These are phyloP conservation scores for Luffa acutangula DNA, from an alignment of 306 rosid genomes.

Conservation along the genomic window DNA sequence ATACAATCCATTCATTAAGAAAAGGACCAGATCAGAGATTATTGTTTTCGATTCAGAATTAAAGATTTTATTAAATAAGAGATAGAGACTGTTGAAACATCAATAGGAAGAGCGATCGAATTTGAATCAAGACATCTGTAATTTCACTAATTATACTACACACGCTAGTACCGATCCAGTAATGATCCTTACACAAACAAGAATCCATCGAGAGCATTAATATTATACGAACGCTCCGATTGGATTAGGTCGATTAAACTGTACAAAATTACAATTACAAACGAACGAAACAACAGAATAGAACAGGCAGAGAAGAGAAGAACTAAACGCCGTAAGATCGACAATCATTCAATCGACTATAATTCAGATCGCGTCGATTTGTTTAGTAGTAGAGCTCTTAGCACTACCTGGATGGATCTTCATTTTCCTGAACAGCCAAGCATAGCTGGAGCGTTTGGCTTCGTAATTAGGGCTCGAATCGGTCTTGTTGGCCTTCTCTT, in stretches of 20 bases:
- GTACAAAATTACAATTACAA: neutral
- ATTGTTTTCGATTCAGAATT: too few relatives aligned
- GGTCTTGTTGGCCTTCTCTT: neutral
- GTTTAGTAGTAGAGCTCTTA: neutral
- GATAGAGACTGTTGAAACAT: too few relatives aligned
- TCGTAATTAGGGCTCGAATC: neutral
- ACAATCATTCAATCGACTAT: neutral
- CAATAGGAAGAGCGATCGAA: too few relatives aligned
- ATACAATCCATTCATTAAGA: too few relatives aligned
- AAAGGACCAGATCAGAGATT: too few relatives aligned
- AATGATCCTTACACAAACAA: neutral
- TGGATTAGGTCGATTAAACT: neutral
- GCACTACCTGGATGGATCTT: conserved; percentile 3
- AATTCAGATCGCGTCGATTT: neutral
- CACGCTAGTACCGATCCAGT: too few relatives aligned
- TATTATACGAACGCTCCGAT: neutral
- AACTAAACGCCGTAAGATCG: neutral
- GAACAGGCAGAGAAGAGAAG: neutral
- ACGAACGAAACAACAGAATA: neutral
- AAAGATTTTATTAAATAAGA: too few relatives aligned
- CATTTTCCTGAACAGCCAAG: conserved; percentile 19
- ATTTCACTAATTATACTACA: neutral
- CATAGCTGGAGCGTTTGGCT: neutral
- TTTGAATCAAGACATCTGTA: too few relatives aligned
- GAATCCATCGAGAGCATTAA: neutral